Evolutionary conservation across 108 stramenopile species (phyloP).

Genomic region (Nitzschia sp.): DNA sequence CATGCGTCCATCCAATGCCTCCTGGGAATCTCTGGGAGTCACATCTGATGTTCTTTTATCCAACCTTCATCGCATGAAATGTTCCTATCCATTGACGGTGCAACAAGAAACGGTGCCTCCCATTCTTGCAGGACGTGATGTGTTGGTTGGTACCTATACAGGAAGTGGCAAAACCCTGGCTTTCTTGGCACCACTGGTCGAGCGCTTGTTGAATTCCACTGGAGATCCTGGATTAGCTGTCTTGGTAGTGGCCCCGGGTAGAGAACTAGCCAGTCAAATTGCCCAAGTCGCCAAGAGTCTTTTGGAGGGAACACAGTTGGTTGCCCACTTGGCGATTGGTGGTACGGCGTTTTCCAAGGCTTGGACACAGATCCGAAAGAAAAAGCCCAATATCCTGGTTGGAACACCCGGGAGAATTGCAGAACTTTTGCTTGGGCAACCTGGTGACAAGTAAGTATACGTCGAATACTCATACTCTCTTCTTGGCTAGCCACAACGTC

Average conservation of each 20-base stretch:
- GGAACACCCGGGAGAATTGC: conserved; percentile 88
- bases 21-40: conserved; percentile 75
- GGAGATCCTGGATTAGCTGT: conserved; percentile 38
- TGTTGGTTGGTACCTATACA: conserved; percentile 80
- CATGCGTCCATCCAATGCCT: not conserved
- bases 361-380: conserved; percentile 72
- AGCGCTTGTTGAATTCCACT: conserved; percentile 44
- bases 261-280: conserved; percentile 87
- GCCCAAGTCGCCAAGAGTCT: conserved; percentile 64
- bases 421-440: conserved; percentile 74
- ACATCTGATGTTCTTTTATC: conserved; percentile 48
- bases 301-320: conserved; percentile 60
- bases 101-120: conserved; percentile 71
- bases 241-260: conserved; percentile 80
- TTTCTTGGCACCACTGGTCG: conserved; percentile 71
- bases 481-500: not conserved
- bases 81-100: conserved; percentile 62
- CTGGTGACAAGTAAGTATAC: conserved; percentile 61
- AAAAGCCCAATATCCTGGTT: conserved; percentile 75
- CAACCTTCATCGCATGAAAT: conserved; percentile 51
- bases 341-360: conserved; percentile 74
- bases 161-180: conserved; percentile 85
- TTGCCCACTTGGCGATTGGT: conserved; percentile 72
- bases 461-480: not conserved
- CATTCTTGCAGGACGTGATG: conserved; percentile 59